phyloP scores from a whole-genome alignment of 495 filamentous ascomycete genomes.

The Daldinia bambusicola region DNA sequence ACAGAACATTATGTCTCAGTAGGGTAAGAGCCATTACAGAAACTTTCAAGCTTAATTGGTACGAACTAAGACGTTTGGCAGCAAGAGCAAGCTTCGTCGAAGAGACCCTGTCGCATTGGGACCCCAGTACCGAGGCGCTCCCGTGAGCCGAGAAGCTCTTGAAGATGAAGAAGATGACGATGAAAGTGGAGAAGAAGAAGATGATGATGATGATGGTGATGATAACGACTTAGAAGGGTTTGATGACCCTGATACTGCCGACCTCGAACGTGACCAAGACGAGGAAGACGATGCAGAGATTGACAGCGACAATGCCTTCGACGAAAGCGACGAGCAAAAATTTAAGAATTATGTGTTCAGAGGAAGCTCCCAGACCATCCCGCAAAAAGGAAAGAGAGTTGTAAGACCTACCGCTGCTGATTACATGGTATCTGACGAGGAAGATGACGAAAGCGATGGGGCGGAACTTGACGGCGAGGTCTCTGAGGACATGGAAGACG shows the following conservation, averaged over 20 bases:
- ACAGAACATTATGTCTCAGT: slow-evolving; percentile 89
- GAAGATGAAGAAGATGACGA: slow-evolving; percentile 58
- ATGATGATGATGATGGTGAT: slow-evolving; percentile 40
- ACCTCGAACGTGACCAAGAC: slow-evolving; percentile 59
- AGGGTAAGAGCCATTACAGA: slow-evolving; percentile 63
- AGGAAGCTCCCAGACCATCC: slow-evolving; percentile 61
- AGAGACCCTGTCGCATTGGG: slow-evolving; percentile 72
- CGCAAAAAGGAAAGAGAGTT: slow-evolving; percentile 42
- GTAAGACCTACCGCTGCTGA: slow-evolving; percentile 60
- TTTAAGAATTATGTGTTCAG: slow-evolving; percentile 64
- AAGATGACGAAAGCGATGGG: slow-evolving; percentile 46
- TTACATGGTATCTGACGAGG: slow-evolving; percentile 60
- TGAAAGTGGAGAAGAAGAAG: slow-evolving; percentile 55
- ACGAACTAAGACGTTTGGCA: slow-evolving; percentile 46
- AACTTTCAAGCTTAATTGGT: neutral
- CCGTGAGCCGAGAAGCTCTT: slow-evolving; percentile 78
- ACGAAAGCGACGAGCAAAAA: slow-evolving; percentile 68
- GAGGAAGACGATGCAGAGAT: slow-evolving; percentile 66
- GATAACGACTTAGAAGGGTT: slow-evolving; percentile 55
- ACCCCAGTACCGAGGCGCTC: slow-evolving; percentile 82
- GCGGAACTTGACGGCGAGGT: slow-evolving; percentile 51
- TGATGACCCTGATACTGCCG: slow-evolving; percentile 57
- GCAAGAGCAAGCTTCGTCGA: slow-evolving; percentile 87
- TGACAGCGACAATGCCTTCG: slow-evolving; percentile 70
- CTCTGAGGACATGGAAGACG: slow-evolving; percentile 50